Evolutionary conservation across 495 filamentous ascomycete genomes (phyloP).

Genomic region (Penicillium paradoxum): DNA sequence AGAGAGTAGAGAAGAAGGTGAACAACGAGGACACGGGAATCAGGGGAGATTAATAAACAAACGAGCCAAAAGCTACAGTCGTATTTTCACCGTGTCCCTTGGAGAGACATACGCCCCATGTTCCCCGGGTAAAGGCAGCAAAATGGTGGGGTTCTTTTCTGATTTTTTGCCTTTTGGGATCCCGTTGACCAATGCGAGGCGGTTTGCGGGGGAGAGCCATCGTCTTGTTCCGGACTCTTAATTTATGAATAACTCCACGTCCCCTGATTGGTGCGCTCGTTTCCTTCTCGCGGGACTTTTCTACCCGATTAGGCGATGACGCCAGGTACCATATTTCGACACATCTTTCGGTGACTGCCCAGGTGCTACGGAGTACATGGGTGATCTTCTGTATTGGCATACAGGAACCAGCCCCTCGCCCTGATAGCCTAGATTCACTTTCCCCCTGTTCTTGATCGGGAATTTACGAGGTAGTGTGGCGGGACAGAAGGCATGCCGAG

Average conservation of each 20-base stretch:
- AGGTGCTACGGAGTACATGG: too few species aligned
- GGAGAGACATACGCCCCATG: not conserved
- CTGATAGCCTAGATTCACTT: not conserved
- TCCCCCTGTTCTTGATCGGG: not conserved
- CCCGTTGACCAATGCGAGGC: not conserved
- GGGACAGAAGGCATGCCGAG: not conserved
- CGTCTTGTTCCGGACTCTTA: not conserved
- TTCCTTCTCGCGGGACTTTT: conserved; percentile 1
- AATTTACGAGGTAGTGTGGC: not conserved
- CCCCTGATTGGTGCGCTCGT: not conserved
- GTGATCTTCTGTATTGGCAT: too few species aligned
- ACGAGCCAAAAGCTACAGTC: not conserved
- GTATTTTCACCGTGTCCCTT: not conserved
- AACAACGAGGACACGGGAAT: not conserved
- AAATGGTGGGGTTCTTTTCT: not conserved
- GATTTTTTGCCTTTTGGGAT: not conserved
- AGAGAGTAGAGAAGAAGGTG: not conserved
- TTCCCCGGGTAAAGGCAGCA: not conserved
- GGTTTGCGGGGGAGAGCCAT: not conserved
- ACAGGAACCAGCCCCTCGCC: not conserved
- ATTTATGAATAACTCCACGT: not conserved
- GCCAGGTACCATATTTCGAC: not conserved
- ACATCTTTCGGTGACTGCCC: too few species aligned
- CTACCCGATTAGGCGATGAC: conserved; percentile 3
- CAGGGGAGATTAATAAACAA: not conserved